Evolutionary conservation across 2,329 filamentous ascomycete species (phyloP).

Genomic region (Fusarium annulatum): DNA sequence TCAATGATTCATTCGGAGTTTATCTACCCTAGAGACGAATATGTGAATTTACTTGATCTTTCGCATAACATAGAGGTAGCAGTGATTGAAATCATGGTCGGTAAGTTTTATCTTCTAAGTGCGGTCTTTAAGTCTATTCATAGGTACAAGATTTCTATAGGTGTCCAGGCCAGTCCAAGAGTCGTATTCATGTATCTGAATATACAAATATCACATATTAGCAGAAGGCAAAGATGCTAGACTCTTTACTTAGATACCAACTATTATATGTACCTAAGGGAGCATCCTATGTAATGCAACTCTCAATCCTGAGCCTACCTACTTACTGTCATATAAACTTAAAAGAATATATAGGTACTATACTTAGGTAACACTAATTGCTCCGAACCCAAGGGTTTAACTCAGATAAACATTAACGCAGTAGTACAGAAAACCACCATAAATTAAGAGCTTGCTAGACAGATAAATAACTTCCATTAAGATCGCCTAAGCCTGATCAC

Average conservation of each 20-base stretch:
- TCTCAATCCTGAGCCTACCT: too few relatives aligned
- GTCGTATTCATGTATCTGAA: not conserved
- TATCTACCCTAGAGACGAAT: conserved; percentile 2
- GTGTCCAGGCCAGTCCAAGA: not conserved
- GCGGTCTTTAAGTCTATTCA: too few relatives aligned
- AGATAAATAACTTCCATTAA: not conserved
- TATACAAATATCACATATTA: too few relatives aligned
- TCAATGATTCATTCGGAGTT: conserved; percentile 33
- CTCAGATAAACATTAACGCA: too few relatives aligned
- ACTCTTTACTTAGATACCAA: too few relatives aligned
- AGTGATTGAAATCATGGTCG: not conserved
- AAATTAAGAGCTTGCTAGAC: not conserved
- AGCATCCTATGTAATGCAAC: too few relatives aligned
- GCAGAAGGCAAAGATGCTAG: not conserved
- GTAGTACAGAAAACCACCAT: not conserved
- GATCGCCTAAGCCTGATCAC: not conserved
- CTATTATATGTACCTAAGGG: too few relatives aligned
- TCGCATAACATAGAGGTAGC: not conserved
- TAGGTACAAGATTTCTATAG: not conserved
- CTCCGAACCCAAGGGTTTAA: not conserved
- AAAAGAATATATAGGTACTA: not conserved
- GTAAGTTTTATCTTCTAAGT: not conserved
- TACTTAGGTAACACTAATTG: not conserved
- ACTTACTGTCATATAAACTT: not conserved
- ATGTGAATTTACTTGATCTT: not conserved